phyloP scores from a whole-genome alignment of 2,329 filamentous ascomycete genomes.

The Aspergillus sclerotialis region DNA sequence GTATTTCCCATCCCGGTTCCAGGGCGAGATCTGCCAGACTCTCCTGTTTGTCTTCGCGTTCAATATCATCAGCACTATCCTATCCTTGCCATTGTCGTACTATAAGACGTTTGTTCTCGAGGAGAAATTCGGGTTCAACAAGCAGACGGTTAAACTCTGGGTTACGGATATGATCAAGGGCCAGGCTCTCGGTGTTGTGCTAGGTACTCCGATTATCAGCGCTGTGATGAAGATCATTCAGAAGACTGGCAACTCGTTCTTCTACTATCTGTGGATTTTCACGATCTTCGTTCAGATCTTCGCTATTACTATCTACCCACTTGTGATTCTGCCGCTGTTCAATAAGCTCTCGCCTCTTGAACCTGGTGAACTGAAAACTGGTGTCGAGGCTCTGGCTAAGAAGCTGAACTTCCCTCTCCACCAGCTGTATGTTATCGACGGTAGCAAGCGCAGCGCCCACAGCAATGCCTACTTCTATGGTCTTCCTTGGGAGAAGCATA shows the following conservation, averaged over 20 bases:
- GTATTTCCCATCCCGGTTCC: conserved; percentile 70
- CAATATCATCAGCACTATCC: conserved; percentile 69
- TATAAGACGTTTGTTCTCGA: conserved; percentile 96
- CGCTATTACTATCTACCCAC: conserved; percentile 93
- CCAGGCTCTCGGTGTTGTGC: conserved; percentile 69
- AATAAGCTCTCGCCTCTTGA: conserved; percentile 95
- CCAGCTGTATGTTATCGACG: conserved; percentile 91
- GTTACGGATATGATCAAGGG: conserved; percentile 86
- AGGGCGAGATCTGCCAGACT: conserved; percentile 88
- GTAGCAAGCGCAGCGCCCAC: conserved; percentile 79
- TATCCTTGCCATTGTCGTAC: conserved; percentile 74
- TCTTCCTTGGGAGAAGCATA: conserved; percentile 99
- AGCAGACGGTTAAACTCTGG: conserved; percentile 86
- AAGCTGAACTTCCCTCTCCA: conserved; percentile 85
- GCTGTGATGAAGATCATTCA: conserved; percentile 92
- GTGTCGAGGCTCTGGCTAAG: conserved; percentile 75
- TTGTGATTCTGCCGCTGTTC: conserved; percentile 89
- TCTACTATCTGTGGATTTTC: conserved; percentile 97
- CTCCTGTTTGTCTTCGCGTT: conserved; percentile 88
- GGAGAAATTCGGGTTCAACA: conserved; percentile 98
- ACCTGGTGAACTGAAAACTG: conserved; percentile 77
- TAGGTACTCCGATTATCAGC: conserved; percentile 82
- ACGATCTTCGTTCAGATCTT: conserved; percentile 83
- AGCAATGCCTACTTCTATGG: conserved; percentile 96
- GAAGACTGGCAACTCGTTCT: conserved; percentile 88